Evolutionary conservation across 2,329 filamentous ascomycete genomes (phyloP).

Genomic region (Metarhizium album): DNA sequence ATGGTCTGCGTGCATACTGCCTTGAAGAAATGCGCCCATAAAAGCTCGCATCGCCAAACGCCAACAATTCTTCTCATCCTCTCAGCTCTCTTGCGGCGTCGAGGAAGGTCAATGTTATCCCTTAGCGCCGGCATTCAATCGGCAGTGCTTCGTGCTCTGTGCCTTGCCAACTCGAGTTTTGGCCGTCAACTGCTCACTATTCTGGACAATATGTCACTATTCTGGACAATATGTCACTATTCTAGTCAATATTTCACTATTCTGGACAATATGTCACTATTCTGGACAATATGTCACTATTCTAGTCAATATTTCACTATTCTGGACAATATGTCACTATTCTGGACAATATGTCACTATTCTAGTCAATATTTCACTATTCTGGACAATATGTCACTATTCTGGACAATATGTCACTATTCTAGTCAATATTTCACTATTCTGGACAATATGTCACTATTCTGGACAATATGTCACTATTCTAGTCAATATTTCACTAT

Average conservation of each 20-base stretch:
- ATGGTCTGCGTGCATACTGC: no score
- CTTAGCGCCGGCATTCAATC: no score
- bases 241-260: no score
- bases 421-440: neutral
- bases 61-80: neutral
- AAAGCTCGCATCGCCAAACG: neutral
- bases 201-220: no score
- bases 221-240: no score
- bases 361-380: no score
- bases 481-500: neutral
- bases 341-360: slow-evolving; percentile 9
- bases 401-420: slow-evolving; percentile 9
- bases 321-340: slow-evolving; percentile 9
- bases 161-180: slow-evolving; percentile 1
- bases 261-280: slow-evolving; percentile 9
- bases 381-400: slow-evolving; percentile 9
- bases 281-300: slow-evolving; percentile 9
- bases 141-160: neutral
- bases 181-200: neutral
- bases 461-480: no score
- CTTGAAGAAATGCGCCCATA: no score
- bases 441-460: no score
- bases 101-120: neutral
- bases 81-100: neutral
- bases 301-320: no score